These are phyloP conservation scores for Gautieria morchelliformis DNA, from an alignment of 768 basidiomycete species.

Conservation along the genomic window DNA sequence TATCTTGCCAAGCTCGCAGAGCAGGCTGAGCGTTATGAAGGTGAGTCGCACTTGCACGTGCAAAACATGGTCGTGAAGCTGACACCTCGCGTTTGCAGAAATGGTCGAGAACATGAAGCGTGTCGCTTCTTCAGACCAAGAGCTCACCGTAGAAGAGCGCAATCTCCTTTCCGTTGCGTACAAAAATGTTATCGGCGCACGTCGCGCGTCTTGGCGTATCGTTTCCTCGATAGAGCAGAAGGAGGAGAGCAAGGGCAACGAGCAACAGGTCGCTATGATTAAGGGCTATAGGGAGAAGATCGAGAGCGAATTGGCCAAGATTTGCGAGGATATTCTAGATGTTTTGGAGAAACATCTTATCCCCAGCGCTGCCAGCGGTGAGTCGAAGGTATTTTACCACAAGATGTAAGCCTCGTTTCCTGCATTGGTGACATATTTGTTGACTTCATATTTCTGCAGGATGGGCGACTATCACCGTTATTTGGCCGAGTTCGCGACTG, in stretches of 20 bases:
- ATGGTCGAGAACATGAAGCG: conserved; percentile 99
- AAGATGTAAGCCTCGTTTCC: conserved; percentile 65
- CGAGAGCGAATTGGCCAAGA: conserved; percentile 91
- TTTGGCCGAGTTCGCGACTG: conserved; percentile 96
- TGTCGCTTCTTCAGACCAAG: conserved; percentile 94
- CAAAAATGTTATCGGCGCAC: conserved; percentile 99
- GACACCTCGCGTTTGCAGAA: conserved; percentile 34
- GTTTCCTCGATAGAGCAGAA: conserved; percentile 99
- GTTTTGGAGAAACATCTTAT: conserved; percentile 98
- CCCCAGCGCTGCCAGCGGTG: conserved; percentile 91
- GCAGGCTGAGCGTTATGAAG: conserved; percentile 99
- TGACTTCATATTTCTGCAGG: conserved; percentile 37
- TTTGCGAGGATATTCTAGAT: conserved; percentile 97
- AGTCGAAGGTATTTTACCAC: conserved; percentile 99
- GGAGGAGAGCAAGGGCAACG: conserved; percentile 98
- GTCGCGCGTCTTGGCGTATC: conserved; percentile 96
- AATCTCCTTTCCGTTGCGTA: conserved; percentile 97
- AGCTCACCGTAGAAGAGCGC: conserved; percentile 96
- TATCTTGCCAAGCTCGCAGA: conserved; percentile 99
- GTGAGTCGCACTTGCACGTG: conserved; percentile 30
- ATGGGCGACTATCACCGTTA: conserved; percentile 99
- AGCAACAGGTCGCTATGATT: conserved; percentile 93
- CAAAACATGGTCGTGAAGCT: neutral
- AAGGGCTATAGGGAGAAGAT: conserved; percentile 98
- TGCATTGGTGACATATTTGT: conserved; percentile 6